These are phyloP conservation scores for Insectozyma bohioensis DNA, from an alignment of 1,139 yeast genomes.

Conservation along the genomic window DNA sequence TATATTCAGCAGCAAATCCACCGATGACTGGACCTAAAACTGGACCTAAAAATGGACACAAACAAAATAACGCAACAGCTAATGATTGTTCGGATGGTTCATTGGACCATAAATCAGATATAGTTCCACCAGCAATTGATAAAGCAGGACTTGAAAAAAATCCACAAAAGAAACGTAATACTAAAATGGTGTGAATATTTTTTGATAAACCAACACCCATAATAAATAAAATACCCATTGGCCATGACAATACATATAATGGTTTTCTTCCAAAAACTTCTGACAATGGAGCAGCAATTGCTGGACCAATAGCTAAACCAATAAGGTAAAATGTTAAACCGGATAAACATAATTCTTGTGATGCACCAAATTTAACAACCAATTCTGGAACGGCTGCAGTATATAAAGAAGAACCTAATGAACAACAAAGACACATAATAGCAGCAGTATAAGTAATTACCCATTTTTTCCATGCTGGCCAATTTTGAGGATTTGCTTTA, in stretches of 20 bases:
- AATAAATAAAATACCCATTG: conserved; percentile 68
- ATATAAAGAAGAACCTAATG: conserved; percentile 70
- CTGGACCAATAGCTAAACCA: conserved; percentile 74
- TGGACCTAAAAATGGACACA: conserved; percentile 78
- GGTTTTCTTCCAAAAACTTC: conserved; percentile 72
- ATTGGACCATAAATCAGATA: conserved; percentile 65
- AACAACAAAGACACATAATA: conserved; percentile 60
- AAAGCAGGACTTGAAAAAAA: conserved; percentile 81
- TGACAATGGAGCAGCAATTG: conserved; percentile 73
- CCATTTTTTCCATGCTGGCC: conserved; percentile 67
- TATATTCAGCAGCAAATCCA: conserved; percentile 67
- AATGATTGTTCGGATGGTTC: conserved; percentile 60
- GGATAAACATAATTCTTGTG: conserved; percentile 58
- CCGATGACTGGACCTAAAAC: conserved; percentile 82
- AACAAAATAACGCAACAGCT: conserved; percentile 70
- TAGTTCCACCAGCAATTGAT: conserved; percentile 84
- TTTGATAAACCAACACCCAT: conserved; percentile 72
- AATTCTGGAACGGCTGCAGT: conserved; percentile 62
- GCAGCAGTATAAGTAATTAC: conserved; percentile 62
- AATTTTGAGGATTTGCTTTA: conserved; percentile 62
- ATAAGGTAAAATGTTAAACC: conserved; percentile 71
- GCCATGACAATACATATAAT: conserved; percentile 59
- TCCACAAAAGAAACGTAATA: conserved; percentile 78
- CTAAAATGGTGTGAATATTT: conserved; percentile 58
- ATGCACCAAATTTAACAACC: conserved; percentile 42